phyloP scores from a whole-genome alignment of 495 filamentous ascomycete species.

The Sabuloglossum arenarium region DNA sequence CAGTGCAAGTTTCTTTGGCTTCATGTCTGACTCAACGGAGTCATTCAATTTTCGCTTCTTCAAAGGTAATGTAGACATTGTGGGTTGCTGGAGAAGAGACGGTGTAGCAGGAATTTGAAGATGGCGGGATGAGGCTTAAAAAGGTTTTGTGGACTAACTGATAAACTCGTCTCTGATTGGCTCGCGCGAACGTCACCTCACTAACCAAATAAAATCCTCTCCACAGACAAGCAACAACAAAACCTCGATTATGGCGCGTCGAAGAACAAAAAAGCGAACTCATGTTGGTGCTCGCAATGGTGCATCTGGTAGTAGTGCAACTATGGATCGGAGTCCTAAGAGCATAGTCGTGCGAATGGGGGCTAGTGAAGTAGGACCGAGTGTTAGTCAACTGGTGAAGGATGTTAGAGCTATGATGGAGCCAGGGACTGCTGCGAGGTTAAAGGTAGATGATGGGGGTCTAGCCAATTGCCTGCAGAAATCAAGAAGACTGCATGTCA shows the following conservation, averaged over 20 bases:
- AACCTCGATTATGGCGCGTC: slow-evolving; percentile 46
- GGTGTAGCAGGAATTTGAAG: not conserved
- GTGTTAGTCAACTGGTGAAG: slow-evolving; percentile 74
- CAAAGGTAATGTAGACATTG: not conserved
- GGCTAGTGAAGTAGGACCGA: slow-evolving; percentile 79
- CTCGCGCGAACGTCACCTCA: not conserved
- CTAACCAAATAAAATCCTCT: not conserved
- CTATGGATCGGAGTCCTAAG: slow-evolving; percentile 47
- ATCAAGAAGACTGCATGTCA: not conserved
- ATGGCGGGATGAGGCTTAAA: not conserved
- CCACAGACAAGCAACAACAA: not conserved
- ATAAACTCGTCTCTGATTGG: slow-evolving; percentile 3
- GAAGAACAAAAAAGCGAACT: slow-evolving; percentile 74
- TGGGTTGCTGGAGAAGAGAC: not conserved
- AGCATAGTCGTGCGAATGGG: slow-evolving; percentile 97
- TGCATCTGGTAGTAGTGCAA: slow-evolving; percentile 23
- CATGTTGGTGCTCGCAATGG: slow-evolving; percentile 53
- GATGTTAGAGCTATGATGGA: slow-evolving; percentile 93
- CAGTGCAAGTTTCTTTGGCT: not conserved
- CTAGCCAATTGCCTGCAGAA: slow-evolving; percentile 3
- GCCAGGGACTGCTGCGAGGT: slow-evolving; percentile 68
- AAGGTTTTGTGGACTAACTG: slow-evolving; percentile 1
- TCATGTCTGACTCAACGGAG: not conserved
- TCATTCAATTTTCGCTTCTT: slow-evolving; percentile 8
- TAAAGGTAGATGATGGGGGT: slow-evolving; percentile 36